Conservation (phyloP, 2,329 filamentous ascomycete genomes). For the Xylogone sp. region DNA sequence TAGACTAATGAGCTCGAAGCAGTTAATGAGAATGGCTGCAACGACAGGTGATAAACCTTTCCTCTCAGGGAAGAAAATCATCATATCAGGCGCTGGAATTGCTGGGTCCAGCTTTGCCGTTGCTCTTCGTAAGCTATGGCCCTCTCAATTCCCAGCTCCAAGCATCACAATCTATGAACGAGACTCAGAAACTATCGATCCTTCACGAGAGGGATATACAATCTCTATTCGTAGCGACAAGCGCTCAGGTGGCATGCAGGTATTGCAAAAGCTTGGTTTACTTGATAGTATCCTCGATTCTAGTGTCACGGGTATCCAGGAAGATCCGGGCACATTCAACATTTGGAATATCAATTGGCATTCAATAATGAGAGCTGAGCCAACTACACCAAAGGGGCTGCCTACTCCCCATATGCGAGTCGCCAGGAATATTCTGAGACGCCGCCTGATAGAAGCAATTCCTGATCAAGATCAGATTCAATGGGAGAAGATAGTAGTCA, state of each 20-base stretch:
- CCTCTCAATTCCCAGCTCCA: conserved; percentile 27
- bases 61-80: conserved; percentile 37
- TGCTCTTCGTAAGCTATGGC: conserved; percentile 36
- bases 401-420: conserved; percentile 35
- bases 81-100: conserved; percentile 40
- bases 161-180: conserved; percentile 39
- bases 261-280: conserved; percentile 35
- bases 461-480: conserved; percentile 1
- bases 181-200: conserved; percentile 27
- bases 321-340: conserved; percentile 31
- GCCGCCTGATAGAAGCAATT: conserved; percentile 28
- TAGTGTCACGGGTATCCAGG: conserved; percentile 26
- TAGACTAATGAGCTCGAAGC: conserved; percentile 18
- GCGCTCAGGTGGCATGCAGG: conserved; percentile 31
- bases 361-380: conserved; percentile 27
- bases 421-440: conserved; percentile 31
- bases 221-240: conserved; percentile 35
- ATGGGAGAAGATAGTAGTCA: conserved; percentile 7
- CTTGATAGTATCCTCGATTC: conserved; percentile 29
- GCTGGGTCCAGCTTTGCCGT: conserved; percentile 39
- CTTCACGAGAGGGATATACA: conserved; percentile 34
- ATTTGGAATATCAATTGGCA: conserved; percentile 37
- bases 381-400: conserved; percentile 25
- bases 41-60: conserved; percentile 31
- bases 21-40: conserved; percentile 20